A percentile compares a stretch with the other conserved stretches of the same genome.
Evolutionary conservation across 1,139 yeast genomes (phyloP).

Genomic region (Yarrowia galli): DNA sequence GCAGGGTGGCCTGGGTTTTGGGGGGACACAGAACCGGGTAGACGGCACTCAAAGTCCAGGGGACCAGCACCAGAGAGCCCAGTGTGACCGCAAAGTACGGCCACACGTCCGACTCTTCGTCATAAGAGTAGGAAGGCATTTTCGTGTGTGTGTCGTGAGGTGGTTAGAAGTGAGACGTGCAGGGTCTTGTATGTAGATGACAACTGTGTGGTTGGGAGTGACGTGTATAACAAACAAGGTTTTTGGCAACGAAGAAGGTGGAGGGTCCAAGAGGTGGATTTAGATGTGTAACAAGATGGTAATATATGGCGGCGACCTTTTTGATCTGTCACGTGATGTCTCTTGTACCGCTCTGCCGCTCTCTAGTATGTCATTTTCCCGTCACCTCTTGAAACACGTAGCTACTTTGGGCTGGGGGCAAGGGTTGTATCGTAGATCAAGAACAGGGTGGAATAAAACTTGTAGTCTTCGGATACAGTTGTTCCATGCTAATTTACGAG

Average conservation of each 20-base stretch:
- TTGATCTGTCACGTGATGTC: neutral
- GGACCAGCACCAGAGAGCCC: conserved; percentile 68
- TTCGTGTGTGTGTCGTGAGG: neutral
- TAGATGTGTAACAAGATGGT: too few species aligned
- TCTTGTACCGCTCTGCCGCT: too few species aligned
- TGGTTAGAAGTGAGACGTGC: neutral
- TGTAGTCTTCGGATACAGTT: too few species aligned
- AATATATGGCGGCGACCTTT: too few species aligned
- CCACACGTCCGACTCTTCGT: conserved; percentile 94
- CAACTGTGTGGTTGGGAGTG: conserved; percentile 8
- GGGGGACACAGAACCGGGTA: conserved; percentile 40
- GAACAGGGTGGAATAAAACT: conserved; percentile 18
- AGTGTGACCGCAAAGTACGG: conserved; percentile 88
- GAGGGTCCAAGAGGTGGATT: neutral
- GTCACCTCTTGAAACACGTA: too few species aligned
- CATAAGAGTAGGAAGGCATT: conserved; percentile 62
- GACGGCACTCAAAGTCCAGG: conserved; percentile 63
- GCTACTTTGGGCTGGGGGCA: neutral
- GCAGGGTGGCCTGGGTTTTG: conserved; percentile 40
- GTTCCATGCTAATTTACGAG: too few species aligned
- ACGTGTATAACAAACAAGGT: conserved; percentile 11
- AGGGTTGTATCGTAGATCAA: conserved; percentile 23
- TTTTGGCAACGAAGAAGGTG: neutral
- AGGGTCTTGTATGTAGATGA: neutral
- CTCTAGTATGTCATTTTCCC: too few species aligned